These are phyloP conservation scores for Calonectria crousiana DNA, from an alignment of 2,329 filamentous ascomycete species.

Conservation along the genomic window DNA sequence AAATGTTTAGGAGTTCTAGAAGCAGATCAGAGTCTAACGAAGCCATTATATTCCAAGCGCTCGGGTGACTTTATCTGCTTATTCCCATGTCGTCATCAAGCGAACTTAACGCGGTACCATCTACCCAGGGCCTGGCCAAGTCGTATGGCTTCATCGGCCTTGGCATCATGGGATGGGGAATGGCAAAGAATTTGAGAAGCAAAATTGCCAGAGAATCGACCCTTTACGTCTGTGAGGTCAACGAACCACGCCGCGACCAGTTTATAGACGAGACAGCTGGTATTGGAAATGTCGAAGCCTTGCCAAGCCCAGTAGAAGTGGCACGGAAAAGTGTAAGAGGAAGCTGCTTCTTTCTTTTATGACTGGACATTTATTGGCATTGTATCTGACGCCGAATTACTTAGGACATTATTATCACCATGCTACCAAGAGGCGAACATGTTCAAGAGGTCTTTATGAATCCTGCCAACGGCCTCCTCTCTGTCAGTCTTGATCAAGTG, in stretches of 20 bases:
- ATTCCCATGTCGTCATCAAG: neutral
- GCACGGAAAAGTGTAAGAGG: neutral
- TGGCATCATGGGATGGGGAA: conserved; percentile 51
- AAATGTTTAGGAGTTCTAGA: neutral
- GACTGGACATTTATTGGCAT: neutral
- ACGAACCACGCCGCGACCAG: neutral
- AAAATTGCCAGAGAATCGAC: conserved; percentile 41
- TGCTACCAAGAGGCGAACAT: conserved; percentile 18
- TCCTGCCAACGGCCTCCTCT: conserved; percentile 11
- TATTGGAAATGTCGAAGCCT: neutral
- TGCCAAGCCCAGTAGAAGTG: neutral
- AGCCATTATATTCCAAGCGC: neutral
- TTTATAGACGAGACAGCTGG: conserved; percentile 1
- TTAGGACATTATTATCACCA: conserved; percentile 26
- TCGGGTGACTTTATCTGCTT: neutral
- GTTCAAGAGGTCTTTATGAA: conserved; percentile 16
- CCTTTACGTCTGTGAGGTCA: conserved; percentile 46
- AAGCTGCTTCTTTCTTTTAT: neutral
- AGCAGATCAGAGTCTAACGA: neutral
- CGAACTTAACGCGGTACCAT: neutral
- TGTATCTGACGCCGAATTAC: neutral
- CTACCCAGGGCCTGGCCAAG: neutral
- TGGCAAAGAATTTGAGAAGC: conserved; percentile 49
- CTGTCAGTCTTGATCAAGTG: neutral
- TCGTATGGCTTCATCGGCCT: conserved; percentile 35